These are phyloP conservation scores for Fibroporia radiculosa DNA, from an alignment of 768 basidiomycete genomes.

Conservation along the genomic window DNA sequence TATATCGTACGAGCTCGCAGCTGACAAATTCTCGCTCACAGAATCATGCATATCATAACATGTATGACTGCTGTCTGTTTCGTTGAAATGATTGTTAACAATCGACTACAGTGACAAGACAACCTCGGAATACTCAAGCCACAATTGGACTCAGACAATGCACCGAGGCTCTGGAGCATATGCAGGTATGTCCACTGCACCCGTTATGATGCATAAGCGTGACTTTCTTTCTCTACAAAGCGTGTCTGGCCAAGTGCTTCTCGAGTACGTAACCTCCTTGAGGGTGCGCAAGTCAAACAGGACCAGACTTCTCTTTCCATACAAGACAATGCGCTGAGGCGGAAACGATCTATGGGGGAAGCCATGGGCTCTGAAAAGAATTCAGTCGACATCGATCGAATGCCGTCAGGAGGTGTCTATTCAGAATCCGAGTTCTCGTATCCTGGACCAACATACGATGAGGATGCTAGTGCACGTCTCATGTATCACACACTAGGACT, in stretches of 20 bases:
- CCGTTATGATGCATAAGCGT: not conserved
- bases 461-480: conserved; percentile 2
- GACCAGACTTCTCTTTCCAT: not conserved
- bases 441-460: conserved; percentile 3
- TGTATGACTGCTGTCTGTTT: conserved; percentile 32
- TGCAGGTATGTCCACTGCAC: conserved; percentile 42
- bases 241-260: conserved; percentile 65
- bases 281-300: conserved; percentile 46
- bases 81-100: conserved; percentile 11
- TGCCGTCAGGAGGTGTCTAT: conserved; percentile 2
- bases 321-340: conserved; percentile 3
- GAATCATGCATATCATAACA: conserved; percentile 76
- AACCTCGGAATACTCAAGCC: conserved; percentile 65
- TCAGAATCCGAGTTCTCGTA: not conserved
- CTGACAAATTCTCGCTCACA: conserved; percentile 17
- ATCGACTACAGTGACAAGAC: conserved; percentile 53
- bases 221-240: conserved; percentile 25
- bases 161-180: conserved; percentile 53
- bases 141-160: conserved; percentile 58
- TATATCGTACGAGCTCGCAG: conserved; percentile 6
- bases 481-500: conserved; percentile 10
- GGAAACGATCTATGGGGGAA: conserved; percentile 19
- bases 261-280: conserved; percentile 57
- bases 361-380: conserved; percentile 13
- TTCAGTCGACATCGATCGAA: conserved; percentile 8